Conservation (phyloP, 176 grass and related monocot species). For the Chrysopogon serrulatus region DNA sequence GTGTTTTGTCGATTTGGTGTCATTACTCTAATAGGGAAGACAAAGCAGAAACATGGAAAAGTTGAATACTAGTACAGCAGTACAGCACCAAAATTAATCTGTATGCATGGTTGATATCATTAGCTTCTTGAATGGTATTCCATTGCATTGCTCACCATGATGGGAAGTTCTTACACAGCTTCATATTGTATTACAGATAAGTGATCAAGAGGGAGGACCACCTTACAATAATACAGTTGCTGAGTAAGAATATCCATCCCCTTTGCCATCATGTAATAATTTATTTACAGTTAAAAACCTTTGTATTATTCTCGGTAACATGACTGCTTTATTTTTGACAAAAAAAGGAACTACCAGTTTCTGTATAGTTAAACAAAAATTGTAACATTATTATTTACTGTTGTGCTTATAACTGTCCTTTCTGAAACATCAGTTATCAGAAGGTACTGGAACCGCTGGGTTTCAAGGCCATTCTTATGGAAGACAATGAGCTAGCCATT, state of each 20-base stretch:
- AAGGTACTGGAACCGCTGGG: conserved; percentile 55
- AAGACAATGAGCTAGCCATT: conserved; percentile 70
- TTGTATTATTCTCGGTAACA: neutral
- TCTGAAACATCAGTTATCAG: conserved; percentile 46
- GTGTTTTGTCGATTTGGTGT: neutral
- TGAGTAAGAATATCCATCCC: conserved; percentile 56
- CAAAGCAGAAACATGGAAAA: neutral
- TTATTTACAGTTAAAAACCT: conserved; percentile 4
- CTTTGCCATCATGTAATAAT: neutral
- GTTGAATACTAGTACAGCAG: neutral
- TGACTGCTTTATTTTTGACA: conserved; percentile 8
- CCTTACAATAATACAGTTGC: conserved; percentile 62
- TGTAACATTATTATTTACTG: neutral
- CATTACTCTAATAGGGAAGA: conserved; percentile 1
- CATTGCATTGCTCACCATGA: conserved; percentile 21
- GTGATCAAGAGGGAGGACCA: conserved; percentile 67
- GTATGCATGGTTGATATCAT: neutral
- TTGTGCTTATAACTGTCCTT: neutral
- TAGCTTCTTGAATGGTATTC: neutral
- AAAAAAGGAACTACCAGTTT: neutral
- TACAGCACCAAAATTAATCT: neutral
- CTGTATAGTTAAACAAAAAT: conserved; percentile 9
- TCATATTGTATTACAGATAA: conserved; percentile 52
- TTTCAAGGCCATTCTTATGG: conserved; percentile 59
- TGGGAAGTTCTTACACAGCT: conserved; percentile 15